These are phyloP conservation scores for Chaetomiaceae sp. DNA, from an alignment of 2,329 filamentous ascomycete genomes.

Conservation along the genomic window DNA sequence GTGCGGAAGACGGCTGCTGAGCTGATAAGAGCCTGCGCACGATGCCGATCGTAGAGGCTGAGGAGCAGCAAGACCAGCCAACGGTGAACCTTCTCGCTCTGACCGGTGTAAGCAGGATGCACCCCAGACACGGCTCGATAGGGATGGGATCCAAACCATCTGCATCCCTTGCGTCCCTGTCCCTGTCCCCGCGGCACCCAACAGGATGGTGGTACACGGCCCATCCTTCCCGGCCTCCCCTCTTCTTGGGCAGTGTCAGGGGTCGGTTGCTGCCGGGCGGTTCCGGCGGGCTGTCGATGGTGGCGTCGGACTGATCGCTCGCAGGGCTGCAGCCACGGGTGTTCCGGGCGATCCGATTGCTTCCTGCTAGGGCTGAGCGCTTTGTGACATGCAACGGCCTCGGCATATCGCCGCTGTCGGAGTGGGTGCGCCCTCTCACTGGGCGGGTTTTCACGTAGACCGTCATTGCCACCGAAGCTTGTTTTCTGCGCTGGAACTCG, in stretches of 20 bases:
- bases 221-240: conserved; percentile 21
- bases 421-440: background rate
- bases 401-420: conserved; percentile 25
- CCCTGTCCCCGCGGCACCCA: background rate
- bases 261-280: conserved; percentile 23
- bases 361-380: conserved; percentile 27
- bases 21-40: background rate
- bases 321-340: conserved; percentile 12
- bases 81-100: background rate
- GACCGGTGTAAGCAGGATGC: conserved; percentile 5
- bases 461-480: background rate
- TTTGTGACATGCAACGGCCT: conserved; percentile 50
- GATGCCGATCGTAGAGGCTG: conserved; percentile 12
- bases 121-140: background rate
- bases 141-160: conserved; percentile 3
- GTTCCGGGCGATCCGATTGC: conserved; percentile 6
- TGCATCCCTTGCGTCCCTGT: background rate
- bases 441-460: background rate
- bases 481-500: background rate
- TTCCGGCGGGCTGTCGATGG: conserved; percentile 28
- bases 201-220: background rate
- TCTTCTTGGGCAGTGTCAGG: conserved; percentile 36
- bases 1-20: background rate
- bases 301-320: conserved; percentile 28
- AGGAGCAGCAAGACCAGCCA: background rate